Conservation (phyloP, 1,284 basidiomycete genomes). For the Trichosporon sp. region DNA sequence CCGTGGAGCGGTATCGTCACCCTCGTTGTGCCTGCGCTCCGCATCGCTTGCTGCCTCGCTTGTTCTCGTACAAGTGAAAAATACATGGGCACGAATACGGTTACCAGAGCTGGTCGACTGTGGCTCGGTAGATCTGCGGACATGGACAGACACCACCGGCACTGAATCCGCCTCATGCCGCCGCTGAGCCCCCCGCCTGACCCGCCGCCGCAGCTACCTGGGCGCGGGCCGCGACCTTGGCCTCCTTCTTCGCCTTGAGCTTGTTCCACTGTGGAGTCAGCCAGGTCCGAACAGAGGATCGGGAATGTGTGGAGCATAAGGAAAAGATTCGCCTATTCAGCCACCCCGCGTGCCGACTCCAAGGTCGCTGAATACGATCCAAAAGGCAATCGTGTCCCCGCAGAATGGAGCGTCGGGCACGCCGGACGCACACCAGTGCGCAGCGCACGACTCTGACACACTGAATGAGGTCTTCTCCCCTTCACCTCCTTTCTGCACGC, state of each 20-base stretch:
- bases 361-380: background rate
- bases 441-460: background rate
- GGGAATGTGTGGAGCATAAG: background rate
- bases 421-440: background rate
- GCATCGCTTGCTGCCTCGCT: background rate
- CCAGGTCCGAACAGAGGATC: slow-evolving; percentile 39
- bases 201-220: slow-evolving; percentile 8
- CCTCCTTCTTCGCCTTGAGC: slow-evolving; percentile 83
- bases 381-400: background rate
- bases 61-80: background rate
- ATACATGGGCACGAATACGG: background rate
- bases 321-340: background rate
- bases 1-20: background rate
- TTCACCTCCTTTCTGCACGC: background rate
- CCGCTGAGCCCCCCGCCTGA: background rate
- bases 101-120: background rate
- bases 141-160: background rate
- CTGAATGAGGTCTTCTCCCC: background rate
- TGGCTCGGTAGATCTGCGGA: background rate
- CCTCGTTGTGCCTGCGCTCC: background rate
- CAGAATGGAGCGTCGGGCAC: background rate
- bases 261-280: slow-evolving; percentile 70
- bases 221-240: slow-evolving; percentile 59
- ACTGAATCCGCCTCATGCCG: background rate
- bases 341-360: background rate